Evolutionary conservation across 176 grass and related monocot species (phyloP).

Genomic region (bread wheat (Triticum aestivum)): DNA sequence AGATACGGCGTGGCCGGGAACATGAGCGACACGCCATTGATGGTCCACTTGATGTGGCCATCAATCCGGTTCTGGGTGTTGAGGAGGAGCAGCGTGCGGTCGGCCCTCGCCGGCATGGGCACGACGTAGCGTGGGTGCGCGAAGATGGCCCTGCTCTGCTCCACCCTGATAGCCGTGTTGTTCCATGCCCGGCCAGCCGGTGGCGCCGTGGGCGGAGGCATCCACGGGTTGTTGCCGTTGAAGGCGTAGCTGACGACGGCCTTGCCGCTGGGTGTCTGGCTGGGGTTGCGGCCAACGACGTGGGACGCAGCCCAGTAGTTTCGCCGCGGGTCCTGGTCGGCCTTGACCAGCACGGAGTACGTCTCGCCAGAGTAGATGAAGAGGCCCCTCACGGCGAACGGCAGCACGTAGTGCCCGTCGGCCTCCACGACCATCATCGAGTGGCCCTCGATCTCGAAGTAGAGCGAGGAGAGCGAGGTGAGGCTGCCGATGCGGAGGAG

Average conservation of each 20-base stretch:
- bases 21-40: constrained; percentile 63
- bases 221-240: not conserved
- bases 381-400: constrained; percentile 40
- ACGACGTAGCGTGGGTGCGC: constrained; percentile 38
- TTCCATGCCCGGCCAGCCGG: constrained; percentile 52
- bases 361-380: constrained; percentile 87
- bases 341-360: constrained; percentile 64
- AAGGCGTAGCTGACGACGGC: constrained; percentile 57
- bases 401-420: constrained; percentile 63
- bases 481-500: constrained; percentile 67
- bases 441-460: constrained; percentile 75
- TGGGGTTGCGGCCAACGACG: constrained; percentile 41
- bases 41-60: constrained; percentile 40
- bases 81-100: constrained; percentile 48
- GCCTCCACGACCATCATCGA: constrained; percentile 63
- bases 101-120: constrained; percentile 30
- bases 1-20: constrained; percentile 69
- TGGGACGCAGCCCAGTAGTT: constrained; percentile 61
- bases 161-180: constrained; percentile 31
- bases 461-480: constrained; percentile 66
- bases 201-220: not conserved
- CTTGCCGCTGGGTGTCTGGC: constrained; percentile 33
- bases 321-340: constrained; percentile 51
- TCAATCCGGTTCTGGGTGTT: constrained; percentile 59
- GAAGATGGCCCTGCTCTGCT: constrained; percentile 40